These are phyloP conservation scores for Oidium heveae DNA, from an alignment of 2,329 filamentous ascomycete species.

Conservation along the genomic window DNA sequence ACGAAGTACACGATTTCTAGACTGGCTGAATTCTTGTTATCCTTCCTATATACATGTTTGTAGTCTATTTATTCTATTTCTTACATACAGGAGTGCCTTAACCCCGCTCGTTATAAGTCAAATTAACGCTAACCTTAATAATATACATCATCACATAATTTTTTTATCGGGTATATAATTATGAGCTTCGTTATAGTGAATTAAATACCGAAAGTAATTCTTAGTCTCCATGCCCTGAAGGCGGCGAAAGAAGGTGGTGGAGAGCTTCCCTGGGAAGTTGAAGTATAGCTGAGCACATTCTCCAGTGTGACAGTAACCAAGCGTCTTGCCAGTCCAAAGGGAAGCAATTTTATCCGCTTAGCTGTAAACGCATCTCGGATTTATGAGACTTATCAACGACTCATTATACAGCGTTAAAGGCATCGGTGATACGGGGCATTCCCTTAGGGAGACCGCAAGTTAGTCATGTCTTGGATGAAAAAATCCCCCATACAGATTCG, in stretches of 20 bases:
- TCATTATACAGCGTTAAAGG: neutral
- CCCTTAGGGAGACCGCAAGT: neutral
- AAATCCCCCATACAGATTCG: neutral
- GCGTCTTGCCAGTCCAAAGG: neutral
- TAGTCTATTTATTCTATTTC: neutral
- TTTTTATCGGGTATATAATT: neutral
- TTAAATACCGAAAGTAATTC: too few species aligned
- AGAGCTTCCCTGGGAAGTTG: too few species aligned
- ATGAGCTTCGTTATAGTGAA: neutral
- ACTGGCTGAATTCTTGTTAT: neutral
- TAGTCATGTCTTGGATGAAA: neutral
- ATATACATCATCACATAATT: neutral
- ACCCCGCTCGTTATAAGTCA: neutral
- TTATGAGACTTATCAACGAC: neutral
- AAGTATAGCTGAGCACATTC: too few species aligned
- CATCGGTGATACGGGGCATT: neutral
- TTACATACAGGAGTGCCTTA: neutral
- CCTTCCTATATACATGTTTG: neutral
- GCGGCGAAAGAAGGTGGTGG: too few species aligned
- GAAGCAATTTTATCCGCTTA: neutral
- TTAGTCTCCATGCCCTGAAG: too few species aligned
- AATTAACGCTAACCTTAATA: neutral
- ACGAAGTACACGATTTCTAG: neutral
- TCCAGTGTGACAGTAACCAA: too few species aligned
- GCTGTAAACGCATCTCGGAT: neutral